Evolutionary conservation across 2,329 filamentous ascomycete genomes (phyloP), one percentile per base, ranked within the genome.

Genomic region (Pleochaeta shiraiana): DNA sequence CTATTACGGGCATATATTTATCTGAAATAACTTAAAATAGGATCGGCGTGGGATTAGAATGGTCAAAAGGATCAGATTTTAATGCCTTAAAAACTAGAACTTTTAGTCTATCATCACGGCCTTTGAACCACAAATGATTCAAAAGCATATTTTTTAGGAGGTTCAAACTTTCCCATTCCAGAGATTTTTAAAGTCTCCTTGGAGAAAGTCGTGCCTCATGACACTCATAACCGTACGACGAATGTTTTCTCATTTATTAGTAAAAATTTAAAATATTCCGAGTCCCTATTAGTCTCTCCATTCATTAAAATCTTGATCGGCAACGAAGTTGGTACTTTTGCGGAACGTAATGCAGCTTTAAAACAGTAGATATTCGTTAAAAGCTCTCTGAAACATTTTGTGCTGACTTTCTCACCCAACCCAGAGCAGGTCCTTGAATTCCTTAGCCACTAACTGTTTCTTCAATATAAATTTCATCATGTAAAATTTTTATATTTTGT

Each of bases 361-460:
- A 12, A 21, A 43, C 39, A 14, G 39, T 43, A 12, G 39, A 12
- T 43, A n/a, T 43, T 14, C 14, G 14, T 12, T 9, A 14, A 26
- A 6, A 64, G 33, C 6, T 65, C 61, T 11, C 60, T n/a, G 63
- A 59, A 9, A 67, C 14, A 12, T 57, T 50, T n/a, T 67, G 53
- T 28, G 71, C 63, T 24, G 64, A 64, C 47, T 57, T 69, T 62
- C 66, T 67, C 14, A 72, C 67, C 70, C 71, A 72, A 33, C 59
- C 66, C 71, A 71, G 72, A 34, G 67, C 67, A 24, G 65, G 57
- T 53, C 71, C 68, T 64, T 72, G 65, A 9, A 70, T 64, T 4
- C 67, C 67, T 65, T 73, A n/a, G n/a, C 72, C 7, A 70, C 71
- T 21, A 73, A 69, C 64, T 73, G 67, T 59, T 70, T 73, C 63